A percentile compares a stretch with the other conserved stretches of the same genome.
These are phyloP conservation scores for Phaseolus lunatus DNA, from an alignment of 306 rosid genomes.

Conservation along the genomic window DNA sequence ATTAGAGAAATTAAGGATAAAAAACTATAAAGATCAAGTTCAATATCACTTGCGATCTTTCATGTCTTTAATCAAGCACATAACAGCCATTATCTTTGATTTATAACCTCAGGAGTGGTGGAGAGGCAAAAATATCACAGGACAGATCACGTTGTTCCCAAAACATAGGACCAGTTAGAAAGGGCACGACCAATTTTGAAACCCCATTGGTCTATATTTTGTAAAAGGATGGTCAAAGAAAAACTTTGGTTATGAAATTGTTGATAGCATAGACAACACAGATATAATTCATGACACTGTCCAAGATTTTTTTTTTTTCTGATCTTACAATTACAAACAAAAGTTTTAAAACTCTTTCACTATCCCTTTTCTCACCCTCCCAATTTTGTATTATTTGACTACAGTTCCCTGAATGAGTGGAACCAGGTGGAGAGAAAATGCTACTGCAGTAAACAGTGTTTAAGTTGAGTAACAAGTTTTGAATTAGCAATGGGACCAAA, in stretches of 20 bases:
- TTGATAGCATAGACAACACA: neutral
- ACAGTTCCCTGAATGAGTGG: constrained; percentile 24
- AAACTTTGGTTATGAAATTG: constrained; percentile 31
- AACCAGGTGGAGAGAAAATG: constrained; percentile 34
- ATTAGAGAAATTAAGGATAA: neutral
- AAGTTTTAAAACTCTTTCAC: constrained; percentile 21
- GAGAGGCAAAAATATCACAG: constrained; percentile 50
- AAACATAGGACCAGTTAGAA: constrained; percentile 46
- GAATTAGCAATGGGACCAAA: constrained; percentile 17
- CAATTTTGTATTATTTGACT: constrained; percentile 41
- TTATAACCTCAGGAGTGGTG: constrained; percentile 33
- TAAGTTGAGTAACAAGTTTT: constrained; percentile 37
- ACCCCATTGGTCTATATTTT: constrained; percentile 50
- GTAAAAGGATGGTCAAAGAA: constrained; percentile 50
- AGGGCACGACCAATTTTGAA: constrained; percentile 45
- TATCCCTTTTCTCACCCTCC: neutral
- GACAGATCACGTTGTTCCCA: constrained; percentile 60
- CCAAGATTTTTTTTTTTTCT: constrained; percentile 40
- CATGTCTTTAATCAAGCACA: neutral
- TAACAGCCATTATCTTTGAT: constrained; percentile 4
- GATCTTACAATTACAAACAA: constrained; percentile 47
- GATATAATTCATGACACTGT: constrained; percentile 37
- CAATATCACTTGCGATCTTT: neutral
- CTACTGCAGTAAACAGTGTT: constrained; percentile 13
- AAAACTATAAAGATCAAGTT: neutral